Conservation (phyloP, 306 rosid genomes). For the Casuarina equisetifolia region DNA sequence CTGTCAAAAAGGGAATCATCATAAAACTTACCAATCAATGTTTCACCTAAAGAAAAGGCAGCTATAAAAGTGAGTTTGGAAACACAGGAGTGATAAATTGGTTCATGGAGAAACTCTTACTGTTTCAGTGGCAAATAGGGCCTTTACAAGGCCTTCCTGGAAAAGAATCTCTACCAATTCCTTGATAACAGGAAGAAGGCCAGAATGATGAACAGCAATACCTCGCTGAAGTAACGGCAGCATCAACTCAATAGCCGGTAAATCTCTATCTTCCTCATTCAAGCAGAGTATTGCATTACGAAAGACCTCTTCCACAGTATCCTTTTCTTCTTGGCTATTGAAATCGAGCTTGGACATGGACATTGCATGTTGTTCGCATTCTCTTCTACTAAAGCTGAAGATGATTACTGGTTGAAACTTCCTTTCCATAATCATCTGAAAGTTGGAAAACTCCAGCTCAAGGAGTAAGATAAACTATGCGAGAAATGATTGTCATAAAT, state of each 20-base stretch:
- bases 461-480: slow-evolving; percentile 4
- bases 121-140: slow-evolving; percentile 97
- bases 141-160: slow-evolving; percentile 99
- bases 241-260: slow-evolving; percentile 94
- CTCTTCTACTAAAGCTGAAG: slow-evolving; percentile 97
- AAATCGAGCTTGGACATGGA: slow-evolving; percentile 95
- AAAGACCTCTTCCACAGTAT: slow-evolving; percentile 75
- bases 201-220: slow-evolving; percentile 98
- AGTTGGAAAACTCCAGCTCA: slow-evolving; percentile 26
- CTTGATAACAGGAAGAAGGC: slow-evolving; percentile 97
- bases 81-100: slow-evolving; percentile 9
- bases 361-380: slow-evolving; percentile 96
- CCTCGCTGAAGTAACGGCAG: slow-evolving; percentile 95
- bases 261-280: slow-evolving; percentile 87
- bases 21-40: slow-evolving; percentile 18
- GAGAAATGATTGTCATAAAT: not conserved
- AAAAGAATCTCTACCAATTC: slow-evolving; percentile 96
- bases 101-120: slow-evolving; percentile 48
- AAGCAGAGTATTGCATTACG: slow-evolving; percentile 82
- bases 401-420: slow-evolving; percentile 95
- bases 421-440: slow-evolving; percentile 95
- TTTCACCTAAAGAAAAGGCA: slow-evolving; percentile 17
- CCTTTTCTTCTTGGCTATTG: slow-evolving; percentile 80
- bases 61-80: not conserved
- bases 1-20: slow-evolving; percentile 44